Base-by-base conservation (phyloP, 139 green algal genomes). In the Zygnema circumcarinatum region DNA sequence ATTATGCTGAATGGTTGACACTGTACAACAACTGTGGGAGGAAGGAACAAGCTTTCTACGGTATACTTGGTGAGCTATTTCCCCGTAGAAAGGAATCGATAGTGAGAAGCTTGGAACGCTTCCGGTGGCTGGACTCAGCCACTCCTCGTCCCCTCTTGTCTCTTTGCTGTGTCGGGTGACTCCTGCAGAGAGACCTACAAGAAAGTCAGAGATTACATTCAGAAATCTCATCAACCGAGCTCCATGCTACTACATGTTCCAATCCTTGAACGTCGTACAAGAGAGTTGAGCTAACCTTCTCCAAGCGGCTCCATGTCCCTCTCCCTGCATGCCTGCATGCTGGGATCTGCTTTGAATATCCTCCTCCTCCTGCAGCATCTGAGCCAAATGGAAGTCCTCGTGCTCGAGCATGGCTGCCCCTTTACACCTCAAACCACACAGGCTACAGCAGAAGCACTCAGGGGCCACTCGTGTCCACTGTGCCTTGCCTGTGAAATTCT, bases 341-440 rank as follows among this genome's bases (percentile, higher is more conserved):
- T 3, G 16, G 38, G 38, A 41, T 3, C 69, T 78, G 36, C 38
- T 11, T 41, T 47, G 36, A 3, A 56, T 47, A 3, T 87, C 80
- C 11, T 87, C 80, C 11, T 87, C 11, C 79, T 90, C 31, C 7
- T 88, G 31, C 33, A 88, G 42, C 83, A 79, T 35, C 74, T 91
- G 83, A 40, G 83, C 83, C 7, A 88, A 36, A 53, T 88, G 83
- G 83, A 85, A 88, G 21, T 88, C 83, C 54, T 88, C 83, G 54
- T 88, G 83, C 83, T 88, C 83, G 20, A 84, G 16, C 81, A 87
- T 87, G 85, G 73, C 73, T 90, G 21, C 81, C 68, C 25, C 29
- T 73, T 73, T 56, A 85, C 85, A 29, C 29, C 62, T 29, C 25
- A 29, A 35, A 87, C 74, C 78, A 86, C 78, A 82, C 62, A 75